Percentiles rank a stretch among this genome's conserved stretches.
These are phyloP conservation scores for Volvox africanus DNA, from an alignment of 139 green algal species.

Conservation along the genomic window DNA sequence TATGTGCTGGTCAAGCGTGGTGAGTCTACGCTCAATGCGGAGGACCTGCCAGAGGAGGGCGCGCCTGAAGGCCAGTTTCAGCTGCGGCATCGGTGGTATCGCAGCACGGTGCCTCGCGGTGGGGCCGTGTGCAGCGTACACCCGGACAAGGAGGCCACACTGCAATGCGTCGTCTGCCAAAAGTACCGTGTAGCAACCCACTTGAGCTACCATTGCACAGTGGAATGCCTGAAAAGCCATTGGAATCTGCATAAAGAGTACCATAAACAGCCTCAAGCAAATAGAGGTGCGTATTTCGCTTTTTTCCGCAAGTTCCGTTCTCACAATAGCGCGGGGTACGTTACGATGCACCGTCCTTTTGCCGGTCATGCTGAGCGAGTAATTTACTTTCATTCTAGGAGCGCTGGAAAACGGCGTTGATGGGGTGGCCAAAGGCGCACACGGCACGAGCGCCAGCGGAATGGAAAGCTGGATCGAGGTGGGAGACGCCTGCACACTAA, in stretches of 20 bases:
- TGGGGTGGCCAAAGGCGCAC: constrained; percentile 43
- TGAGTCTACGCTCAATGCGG: constrained; percentile 78
- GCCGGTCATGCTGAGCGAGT: background rate
- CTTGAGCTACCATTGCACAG: constrained; percentile 92
- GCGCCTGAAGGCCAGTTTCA: constrained; percentile 76
- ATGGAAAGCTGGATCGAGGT: constrained; percentile 88
- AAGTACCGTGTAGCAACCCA: constrained; percentile 79
- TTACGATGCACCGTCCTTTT: too few relatives aligned
- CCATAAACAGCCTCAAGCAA: constrained; percentile 73
- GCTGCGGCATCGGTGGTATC: constrained; percentile 91
- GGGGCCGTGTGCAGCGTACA: constrained; percentile 90
- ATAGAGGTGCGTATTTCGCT: constrained; percentile 23
- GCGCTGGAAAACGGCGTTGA: constrained; percentile 65
- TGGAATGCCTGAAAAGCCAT: constrained; percentile 90
- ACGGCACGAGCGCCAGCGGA: constrained; percentile 72
- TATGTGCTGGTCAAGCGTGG: constrained; percentile 88
- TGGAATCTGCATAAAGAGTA: constrained; percentile 93
- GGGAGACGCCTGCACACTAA: background rate
- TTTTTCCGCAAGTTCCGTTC: constrained; percentile 2
- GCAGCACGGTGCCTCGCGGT: constrained; percentile 80
- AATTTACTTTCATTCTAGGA: constrained; percentile 14
- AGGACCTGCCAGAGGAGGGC: constrained; percentile 88
- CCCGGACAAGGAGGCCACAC: constrained; percentile 83
- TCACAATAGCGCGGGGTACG: constrained; percentile 26
- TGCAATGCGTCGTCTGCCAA: constrained; percentile 95